A percentile compares a stretch with the other conserved stretches of the same genome.
Conservation (phyloP, 2,329 filamentous ascomycete species). For the Aspergillus persii region DNA sequence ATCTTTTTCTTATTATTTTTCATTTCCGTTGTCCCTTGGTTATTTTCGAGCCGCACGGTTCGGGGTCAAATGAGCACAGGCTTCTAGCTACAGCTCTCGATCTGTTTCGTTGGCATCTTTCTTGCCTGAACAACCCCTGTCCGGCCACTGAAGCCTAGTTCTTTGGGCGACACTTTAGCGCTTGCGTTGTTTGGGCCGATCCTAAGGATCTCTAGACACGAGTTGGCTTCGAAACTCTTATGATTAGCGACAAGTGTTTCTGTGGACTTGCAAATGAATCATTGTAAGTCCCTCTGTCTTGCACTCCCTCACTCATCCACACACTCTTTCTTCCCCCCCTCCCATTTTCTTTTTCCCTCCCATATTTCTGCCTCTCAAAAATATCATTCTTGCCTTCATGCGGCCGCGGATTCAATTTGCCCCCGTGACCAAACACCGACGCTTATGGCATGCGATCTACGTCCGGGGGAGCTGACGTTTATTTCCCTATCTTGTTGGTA, state of each 20-base stretch:
- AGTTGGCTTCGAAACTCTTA: not conserved
- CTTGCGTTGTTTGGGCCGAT: conserved; percentile 21
- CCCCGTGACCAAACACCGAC: conserved; percentile 2
- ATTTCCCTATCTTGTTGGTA: conserved; percentile 13
- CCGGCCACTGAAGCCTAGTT: conserved; percentile 13
- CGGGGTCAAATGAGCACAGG: conserved; percentile 8
- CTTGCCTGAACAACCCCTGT: conserved; percentile 18
- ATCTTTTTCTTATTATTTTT: not conserved
- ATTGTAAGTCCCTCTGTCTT: conserved; percentile 15
- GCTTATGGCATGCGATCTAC: conserved; percentile 20
- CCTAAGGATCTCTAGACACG: conserved; percentile 16
- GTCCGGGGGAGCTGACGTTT: conserved; percentile 15
- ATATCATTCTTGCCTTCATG: not conserved
- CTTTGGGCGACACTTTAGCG: conserved; percentile 22
- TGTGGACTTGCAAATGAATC: conserved; percentile 21
- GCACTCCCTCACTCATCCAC: not conserved
- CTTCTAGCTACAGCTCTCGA: not conserved
- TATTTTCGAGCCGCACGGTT: conserved; percentile 13
- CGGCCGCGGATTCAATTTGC: not conserved
- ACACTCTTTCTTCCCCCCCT: not conserved
- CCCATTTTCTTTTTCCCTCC: not conserved
- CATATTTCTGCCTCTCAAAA: not conserved
- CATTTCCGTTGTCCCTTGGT: conserved; percentile 1
- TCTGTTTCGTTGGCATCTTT: conserved; percentile 9
- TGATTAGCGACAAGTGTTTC: not conserved